Evolutionary conservation across 129 eudicot genomes (phyloP).

Genomic region (Lactuca sativa): DNA sequence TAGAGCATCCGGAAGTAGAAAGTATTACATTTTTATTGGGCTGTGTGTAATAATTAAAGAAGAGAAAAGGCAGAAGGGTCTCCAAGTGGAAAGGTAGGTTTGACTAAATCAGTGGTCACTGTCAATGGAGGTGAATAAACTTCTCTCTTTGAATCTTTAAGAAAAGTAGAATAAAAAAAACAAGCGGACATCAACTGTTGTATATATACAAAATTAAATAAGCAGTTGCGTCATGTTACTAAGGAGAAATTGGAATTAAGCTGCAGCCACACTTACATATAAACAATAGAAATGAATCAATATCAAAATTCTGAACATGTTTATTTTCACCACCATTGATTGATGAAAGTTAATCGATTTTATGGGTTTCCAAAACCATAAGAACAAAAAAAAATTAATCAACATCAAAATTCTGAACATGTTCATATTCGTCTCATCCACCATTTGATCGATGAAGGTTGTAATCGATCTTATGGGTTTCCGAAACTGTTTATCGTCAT

Average conservation of each 20-base stretch:
- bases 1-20: background rate
- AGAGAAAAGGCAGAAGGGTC: slow-evolving; percentile 3
- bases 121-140: slow-evolving; percentile 20
- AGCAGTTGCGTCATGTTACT: background rate
- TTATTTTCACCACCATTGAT: too few relatives aligned
- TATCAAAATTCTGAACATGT: background rate
- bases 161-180: slow-evolving; percentile 3
- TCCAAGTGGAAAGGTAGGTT: slow-evolving; percentile 21
- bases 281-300: background rate
- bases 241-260: background rate
- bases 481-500: background rate
- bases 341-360: too few relatives aligned
- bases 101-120: slow-evolving; percentile 33
- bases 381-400: too few relatives aligned
- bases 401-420: background rate
- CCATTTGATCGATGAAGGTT: too few relatives aligned
- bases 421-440: background rate
- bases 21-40: background rate
- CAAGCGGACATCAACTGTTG: slow-evolving; percentile 4
- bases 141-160: slow-evolving; percentile 11
- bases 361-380: background rate
- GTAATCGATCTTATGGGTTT: background rate
- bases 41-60: background rate
- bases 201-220: background rate
- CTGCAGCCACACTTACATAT: background rate